These are phyloP conservation scores for Cercospora citrullina DNA, from an alignment of 2,329 filamentous ascomycete genomes.

Conservation along the genomic window DNA sequence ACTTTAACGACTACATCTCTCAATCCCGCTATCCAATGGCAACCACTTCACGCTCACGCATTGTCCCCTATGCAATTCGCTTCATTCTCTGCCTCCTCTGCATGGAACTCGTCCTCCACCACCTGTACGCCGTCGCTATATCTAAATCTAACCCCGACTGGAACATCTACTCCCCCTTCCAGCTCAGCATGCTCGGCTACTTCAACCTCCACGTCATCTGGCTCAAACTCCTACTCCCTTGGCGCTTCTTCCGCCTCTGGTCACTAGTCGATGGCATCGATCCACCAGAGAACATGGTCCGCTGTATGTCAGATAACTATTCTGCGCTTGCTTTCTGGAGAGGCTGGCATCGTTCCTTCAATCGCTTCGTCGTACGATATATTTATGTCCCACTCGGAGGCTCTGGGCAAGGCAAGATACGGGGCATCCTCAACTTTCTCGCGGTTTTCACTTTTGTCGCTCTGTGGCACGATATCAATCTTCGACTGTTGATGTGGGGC, in stretches of 20 bases:
- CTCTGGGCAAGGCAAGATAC: conserved; percentile 51
- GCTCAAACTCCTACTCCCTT: conserved; percentile 94
- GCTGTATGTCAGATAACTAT: conserved; percentile 94
- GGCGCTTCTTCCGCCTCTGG: conserved; percentile 99
- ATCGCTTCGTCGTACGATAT: conserved; percentile 91
- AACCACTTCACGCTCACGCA: conserved; percentile 67
- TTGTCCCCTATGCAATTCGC: conserved; percentile 76
- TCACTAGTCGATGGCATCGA: conserved; percentile 85
- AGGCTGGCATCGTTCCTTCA: conserved; percentile 92
- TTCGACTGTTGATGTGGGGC: conserved; percentile 89
- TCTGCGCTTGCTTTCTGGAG: conserved; percentile 91
- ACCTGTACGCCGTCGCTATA: conserved; percentile 90
- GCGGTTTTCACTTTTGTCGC: conserved; percentile 95
- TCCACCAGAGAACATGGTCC: conserved; percentile 96
- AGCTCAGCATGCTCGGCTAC: conserved; percentile 86
- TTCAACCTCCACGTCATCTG: conserved; percentile 98
- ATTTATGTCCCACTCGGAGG: conserved; percentile 91
- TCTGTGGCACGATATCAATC: conserved; percentile 95
- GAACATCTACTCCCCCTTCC: conserved; percentile 78
- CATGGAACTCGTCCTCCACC: conserved; percentile 92
- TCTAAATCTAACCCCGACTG: conserved; percentile 77
- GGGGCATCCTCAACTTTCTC: conserved; percentile 72
- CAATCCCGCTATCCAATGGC: conserved; percentile 74
- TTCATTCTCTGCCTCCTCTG: conserved; percentile 76
- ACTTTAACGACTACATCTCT: conserved; percentile 96